Base-by-base conservation (phyloP, 192 early-diverging fungal species). In the Phlyctochytrium bullatum region DNA sequence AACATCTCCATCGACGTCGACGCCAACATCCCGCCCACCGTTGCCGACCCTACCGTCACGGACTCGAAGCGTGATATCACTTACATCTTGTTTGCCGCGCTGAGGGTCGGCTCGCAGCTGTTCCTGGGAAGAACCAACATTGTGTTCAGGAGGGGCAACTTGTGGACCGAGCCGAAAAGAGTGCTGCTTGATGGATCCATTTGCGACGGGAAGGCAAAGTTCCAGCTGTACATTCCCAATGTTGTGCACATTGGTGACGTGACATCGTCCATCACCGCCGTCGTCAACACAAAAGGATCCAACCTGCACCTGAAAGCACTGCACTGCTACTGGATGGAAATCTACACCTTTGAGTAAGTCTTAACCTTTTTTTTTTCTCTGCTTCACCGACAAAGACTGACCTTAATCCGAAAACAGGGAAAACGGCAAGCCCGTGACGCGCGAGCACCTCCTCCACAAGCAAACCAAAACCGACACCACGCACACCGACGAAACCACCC, bases 301-400 rank as follows among this genome's bases (percentile, higher is more conserved):
- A 6, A 47, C 10, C 40, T 47, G 10, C 40, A 47, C 10, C 40
- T 47, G 6, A 47, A 47, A 47, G 6, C 40, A 6, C 10, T 47
- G 40, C 40, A 47, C 6, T 47, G 40, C 40, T 14, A 6, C 6
- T 47, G 40, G 40, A 20, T 47, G 6, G 40, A 47, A 47, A 20
- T 47, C 40, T 47, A 47, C 40, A 47, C 40, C 10, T 47, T 47
- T 47, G 40, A 47, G 40, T 47, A 47, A 14, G 40, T 47, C 40
- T 47, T 47, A 6, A 47, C 20, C 40, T 20, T 14, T 47, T n/a
- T n/a, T n/a, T n/a, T n/a, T n/a, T n/a, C n/a, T n/a, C n/a, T n/a
- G n/a, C n/a, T n/a, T n/a, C n/a, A n/a, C n/a, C n/a, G n/a, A n/a
- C n/a, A n/a, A n/a, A n/a, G n/a, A n/a, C n/a, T n/a, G n/a, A n/a